Evolutionary conservation across 2,329 filamentous ascomycete genomes (phyloP), one percentile per base, ranked within the genome.

Genomic region (Davidsoniella virescens): DNA sequence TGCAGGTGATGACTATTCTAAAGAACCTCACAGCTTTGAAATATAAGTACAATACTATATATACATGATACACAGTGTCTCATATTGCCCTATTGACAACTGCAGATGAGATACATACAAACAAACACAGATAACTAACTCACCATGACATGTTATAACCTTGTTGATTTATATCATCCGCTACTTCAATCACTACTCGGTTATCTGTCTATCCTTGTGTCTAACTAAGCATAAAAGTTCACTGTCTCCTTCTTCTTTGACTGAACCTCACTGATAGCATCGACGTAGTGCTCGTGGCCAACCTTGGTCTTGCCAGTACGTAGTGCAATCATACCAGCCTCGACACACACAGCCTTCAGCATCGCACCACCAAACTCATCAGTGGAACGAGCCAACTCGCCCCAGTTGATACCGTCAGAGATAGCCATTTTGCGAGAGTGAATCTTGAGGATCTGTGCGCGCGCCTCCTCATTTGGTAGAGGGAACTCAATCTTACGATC

Each of bases 401-500:
- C 76, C 88, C 92, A 98, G 73, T 98, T 98, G 62, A 98, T 84
- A 50, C 75, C 81, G 49, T 87, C 80, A 60, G 94, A 87, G 12
- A 95, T 87, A 56, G 84, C 92, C 92, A 98, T 98, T 73, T 98
- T 98, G 60, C 92, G 80, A 52, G 85, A 93, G 70, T 98, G 92
- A 57, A 98, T 98, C 67, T 87, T 87, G 58, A 98, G 71, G 65
- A 98, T 98, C 69, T 98, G 90, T 17, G 90, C 90, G 54, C 92
- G 81, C 2, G 92, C 88, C 69, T 98, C 92, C 67, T 98, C 93
- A 62, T 98, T 98, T 3, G 92, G 92, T 49, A 98, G 74, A 1
- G 92, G 92, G 67, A 98, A 98, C 67, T 98, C 92, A 61, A 96
- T 96, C 73, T 96, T 96, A 63, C 88, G 78, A 65, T 96, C 88